Percentiles rank a stretch among this genome's conserved stretches.
Conservation (phyloP, 192 early-diverging fungal species). For the Backusella sp. region DNA sequence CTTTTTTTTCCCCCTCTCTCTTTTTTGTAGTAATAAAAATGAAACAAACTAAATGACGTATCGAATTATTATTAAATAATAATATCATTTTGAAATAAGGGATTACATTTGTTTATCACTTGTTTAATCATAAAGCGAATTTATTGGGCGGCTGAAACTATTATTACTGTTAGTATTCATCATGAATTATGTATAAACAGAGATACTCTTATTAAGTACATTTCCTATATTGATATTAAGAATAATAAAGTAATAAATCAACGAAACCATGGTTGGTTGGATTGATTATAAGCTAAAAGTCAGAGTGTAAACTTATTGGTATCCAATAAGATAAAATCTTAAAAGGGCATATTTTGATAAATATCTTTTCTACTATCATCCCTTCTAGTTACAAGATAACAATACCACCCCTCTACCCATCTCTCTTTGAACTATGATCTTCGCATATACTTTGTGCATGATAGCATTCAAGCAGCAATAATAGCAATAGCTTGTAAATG, state of each 20-base stretch:
- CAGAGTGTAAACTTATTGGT: neutral
- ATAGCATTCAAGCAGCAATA: neutral
- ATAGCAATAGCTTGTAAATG: neutral
- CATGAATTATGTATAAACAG: neutral
- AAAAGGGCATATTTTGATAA: neutral
- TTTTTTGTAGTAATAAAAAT: neutral
- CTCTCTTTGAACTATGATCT: neutral
- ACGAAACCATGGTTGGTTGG: neutral
- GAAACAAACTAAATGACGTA: neutral
- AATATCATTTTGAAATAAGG: too few relatives aligned
- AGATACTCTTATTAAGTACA: neutral
- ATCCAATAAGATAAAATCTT: neutral
- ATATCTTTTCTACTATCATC: neutral
- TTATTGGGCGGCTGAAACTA: neutral
- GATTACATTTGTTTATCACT: neutral
- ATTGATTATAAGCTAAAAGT: slow-evolving; percentile 6
- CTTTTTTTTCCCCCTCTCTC: neutral
- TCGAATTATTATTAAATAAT: neutral
- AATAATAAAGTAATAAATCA: neutral
- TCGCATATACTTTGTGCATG: neutral
- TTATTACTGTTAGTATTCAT: neutral
- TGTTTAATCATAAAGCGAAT: neutral
- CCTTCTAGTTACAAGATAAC: too few relatives aligned
- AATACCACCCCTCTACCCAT: neutral
- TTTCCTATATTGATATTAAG: neutral